Base-by-base conservation (phyloP, 768 basidiomycete genomes). In the button mushroom (Agaricus bisporus) region DNA sequence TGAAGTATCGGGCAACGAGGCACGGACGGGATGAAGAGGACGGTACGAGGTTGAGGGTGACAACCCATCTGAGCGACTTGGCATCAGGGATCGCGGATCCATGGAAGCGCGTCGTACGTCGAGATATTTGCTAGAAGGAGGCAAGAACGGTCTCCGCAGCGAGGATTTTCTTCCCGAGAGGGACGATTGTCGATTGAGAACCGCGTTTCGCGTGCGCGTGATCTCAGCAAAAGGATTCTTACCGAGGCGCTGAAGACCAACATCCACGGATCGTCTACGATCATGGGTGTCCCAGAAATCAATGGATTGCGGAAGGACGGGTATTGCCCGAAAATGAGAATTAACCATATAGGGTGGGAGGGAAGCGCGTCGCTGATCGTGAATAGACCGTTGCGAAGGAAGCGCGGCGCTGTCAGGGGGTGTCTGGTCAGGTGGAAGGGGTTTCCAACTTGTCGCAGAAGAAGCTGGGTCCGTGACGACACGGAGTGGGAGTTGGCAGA, bases 201-300 rank as follows among this genome's bases (percentile, higher is more conserved):
- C 73, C 51, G 65, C 71, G 61, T 84, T 80, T 66, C 80, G 78
- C 3, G 80, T 76, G 39, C 78, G 69, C 41, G 78, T 79, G 22
- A 78, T 66, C 48, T 61, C 64, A 17, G 81, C 79, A 56, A 73
- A 80, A 0, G 78, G 78, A 59, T 80, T 76, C 44, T 58, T 61
- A 3, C 73, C 73, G n/a, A 79, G 71, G n/a, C 76, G 73, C 51
- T 74, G 73, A 43, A 80, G 64, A 61, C 73, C 73, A 49, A 76
- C 68, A 59, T 76, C 69, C 61, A 82, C 70, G 51, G 77, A 72
- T 59, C 73, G 57, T 51, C 82, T 64, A 59, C 74, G 64, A 47
- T 69, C 61, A 45, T 72, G 61, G 37, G 74, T 71, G 64, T 82
- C 73, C 58, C 67, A 65, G 58, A 70, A 64, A 63, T 80, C 66